Conservation (phyloP, 257 asterid genomes). For the Nicotiana tomentosiformis region DNA sequence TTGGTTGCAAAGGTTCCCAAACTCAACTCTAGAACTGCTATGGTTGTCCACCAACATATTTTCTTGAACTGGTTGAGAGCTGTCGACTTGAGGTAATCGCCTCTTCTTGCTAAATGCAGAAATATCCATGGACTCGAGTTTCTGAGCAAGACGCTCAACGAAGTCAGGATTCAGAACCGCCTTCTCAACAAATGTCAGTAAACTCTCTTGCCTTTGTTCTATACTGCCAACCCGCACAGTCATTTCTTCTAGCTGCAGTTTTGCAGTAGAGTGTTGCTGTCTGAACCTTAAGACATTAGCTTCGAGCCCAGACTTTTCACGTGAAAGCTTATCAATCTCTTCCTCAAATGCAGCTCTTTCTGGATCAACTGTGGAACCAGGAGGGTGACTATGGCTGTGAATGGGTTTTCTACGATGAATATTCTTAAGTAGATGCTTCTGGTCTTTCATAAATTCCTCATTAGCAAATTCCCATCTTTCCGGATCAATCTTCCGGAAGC, state of each 20-base stretch:
- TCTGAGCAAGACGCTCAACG: slow-evolving; percentile 56
- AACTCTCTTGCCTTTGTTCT: slow-evolving; percentile 67
- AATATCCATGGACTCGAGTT: slow-evolving; percentile 78
- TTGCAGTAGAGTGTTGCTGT: slow-evolving; percentile 61
- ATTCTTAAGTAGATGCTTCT: slow-evolving; percentile 82
- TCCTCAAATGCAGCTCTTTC: slow-evolving; percentile 84
- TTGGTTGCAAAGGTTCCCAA: slow-evolving; percentile 33
- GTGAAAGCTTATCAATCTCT: slow-evolving; percentile 77
- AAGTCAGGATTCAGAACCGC: slow-evolving; percentile 63
- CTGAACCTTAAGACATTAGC: slow-evolving; percentile 37
- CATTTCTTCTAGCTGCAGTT: slow-evolving; percentile 51
- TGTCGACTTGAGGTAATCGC: slow-evolving; percentile 61
- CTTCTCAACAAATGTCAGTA: slow-evolving; percentile 50
- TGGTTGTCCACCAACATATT: slow-evolving; percentile 42
- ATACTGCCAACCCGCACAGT: slow-evolving; percentile 47
- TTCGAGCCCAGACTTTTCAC: slow-evolving; percentile 64
- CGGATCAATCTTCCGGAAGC: slow-evolving; percentile 90
- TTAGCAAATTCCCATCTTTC: slow-evolving; percentile 96
- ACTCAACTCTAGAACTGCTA: slow-evolving; percentile 46
- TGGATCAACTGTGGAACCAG: slow-evolving; percentile 52
- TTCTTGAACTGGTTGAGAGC: slow-evolving; percentile 40
- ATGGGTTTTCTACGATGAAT: slow-evolving; percentile 91
- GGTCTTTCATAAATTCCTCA: slow-evolving; percentile 82
- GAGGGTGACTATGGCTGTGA: slow-evolving; percentile 95
- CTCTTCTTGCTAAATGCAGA: slow-evolving; percentile 77